phyloP scores from a whole-genome alignment of 352 stramenopile genomes.

The Globisporangium abappressorium region DNA sequence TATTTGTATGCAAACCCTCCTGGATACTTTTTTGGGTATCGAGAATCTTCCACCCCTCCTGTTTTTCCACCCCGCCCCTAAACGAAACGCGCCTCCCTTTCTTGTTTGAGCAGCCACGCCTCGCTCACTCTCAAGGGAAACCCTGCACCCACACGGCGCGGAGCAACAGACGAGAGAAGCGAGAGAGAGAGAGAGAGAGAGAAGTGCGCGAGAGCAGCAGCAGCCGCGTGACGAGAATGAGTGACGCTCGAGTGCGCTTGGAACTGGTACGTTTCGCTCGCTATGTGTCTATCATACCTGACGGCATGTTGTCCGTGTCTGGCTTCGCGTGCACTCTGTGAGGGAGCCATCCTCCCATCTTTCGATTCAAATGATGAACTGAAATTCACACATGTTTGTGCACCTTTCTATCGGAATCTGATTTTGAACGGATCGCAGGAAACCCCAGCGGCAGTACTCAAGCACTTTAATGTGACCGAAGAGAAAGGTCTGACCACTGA shows the following conservation, averaged over 20 bases:
- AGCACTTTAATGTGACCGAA: conserved; percentile 74
- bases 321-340: not conserved
- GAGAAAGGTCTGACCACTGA: conserved; percentile 44
- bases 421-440: conserved; percentile 23
- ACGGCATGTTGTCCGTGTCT: not conserved
- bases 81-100: not conserved
- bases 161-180: not conserved
- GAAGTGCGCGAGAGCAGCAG: not conserved
- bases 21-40: not conserved
- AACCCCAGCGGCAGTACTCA: conserved; percentile 69
- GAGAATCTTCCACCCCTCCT: conserved; percentile 1
- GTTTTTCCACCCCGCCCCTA: not conserved
- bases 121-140: conserved; percentile 4
- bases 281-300: not conserved
- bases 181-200: not conserved
- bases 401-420: not conserved
- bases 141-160: conserved; percentile 3
- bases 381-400: not conserved
- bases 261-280: conserved; percentile 12
- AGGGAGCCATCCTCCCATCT: no score
- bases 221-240: conserved; percentile 5
- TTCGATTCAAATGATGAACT: not conserved
- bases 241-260: conserved; percentile 13
- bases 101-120: not conserved
- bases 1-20: not conserved